Conservation (phyloP, 352 stramenopile genomes). For the Phytophthora quininea region DNA sequence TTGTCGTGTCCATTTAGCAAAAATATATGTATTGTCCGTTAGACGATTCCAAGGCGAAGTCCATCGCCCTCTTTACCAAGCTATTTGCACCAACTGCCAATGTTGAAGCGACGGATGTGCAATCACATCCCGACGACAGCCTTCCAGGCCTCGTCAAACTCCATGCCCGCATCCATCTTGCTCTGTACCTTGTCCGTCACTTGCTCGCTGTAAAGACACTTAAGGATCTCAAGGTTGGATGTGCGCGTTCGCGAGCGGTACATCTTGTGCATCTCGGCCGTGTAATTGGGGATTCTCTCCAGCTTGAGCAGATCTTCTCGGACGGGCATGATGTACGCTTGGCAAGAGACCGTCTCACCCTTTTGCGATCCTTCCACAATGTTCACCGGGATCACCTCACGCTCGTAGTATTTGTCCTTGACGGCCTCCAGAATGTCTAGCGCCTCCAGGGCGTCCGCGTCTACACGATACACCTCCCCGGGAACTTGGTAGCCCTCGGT, state of each 20-base stretch:
- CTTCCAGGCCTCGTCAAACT: conserved; percentile 55
- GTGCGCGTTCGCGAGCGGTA: conserved; percentile 49
- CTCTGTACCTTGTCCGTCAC: conserved; percentile 43
- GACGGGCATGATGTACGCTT: conserved; percentile 66
- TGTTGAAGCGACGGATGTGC: background rate
- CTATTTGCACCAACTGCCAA: background rate
- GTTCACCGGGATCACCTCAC: conserved; percentile 65
- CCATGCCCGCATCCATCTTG: conserved; percentile 45
- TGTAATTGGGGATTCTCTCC: conserved; percentile 58
- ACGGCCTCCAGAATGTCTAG: conserved; percentile 83
- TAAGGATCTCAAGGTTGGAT: conserved; percentile 56
- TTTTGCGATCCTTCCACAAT: conserved; percentile 48
- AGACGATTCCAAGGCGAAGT: too few relatives aligned
- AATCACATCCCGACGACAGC: conserved; percentile 30
- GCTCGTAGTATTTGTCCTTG: conserved; percentile 66
- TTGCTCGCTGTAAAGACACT: conserved; percentile 59
- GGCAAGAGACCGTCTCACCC: conserved; percentile 47
- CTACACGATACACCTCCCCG: conserved; percentile 71
- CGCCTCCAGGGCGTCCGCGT: conserved; percentile 52
- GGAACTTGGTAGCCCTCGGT: conserved; percentile 51
- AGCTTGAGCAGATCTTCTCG: conserved; percentile 58
- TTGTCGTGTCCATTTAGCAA: conserved; percentile 56
- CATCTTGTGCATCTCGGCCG: conserved; percentile 48
- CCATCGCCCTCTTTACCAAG: background rate
- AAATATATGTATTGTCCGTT: too few relatives aligned